These are phyloP conservation scores for Cryptosporidium ryanae DNA, from an alignment of 169 alveolate species.

Conservation along the genomic window DNA sequence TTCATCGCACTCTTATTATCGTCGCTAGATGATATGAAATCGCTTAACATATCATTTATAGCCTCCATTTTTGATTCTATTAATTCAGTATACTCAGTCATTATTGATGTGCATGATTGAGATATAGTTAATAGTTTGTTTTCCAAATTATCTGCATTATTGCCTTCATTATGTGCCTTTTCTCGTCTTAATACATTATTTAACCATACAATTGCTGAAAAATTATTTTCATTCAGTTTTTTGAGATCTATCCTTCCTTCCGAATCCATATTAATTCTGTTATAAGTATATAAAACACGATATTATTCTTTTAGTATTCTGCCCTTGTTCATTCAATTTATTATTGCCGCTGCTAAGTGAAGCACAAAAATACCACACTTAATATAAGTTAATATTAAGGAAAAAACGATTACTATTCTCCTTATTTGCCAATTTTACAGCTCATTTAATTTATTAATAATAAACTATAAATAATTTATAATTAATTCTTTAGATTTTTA, in stretches of 20 bases:
- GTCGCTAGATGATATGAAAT: not conserved
- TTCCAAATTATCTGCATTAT: conserved; percentile 1
- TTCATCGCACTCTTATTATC: conserved; percentile 9
- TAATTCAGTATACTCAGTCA: conserved; percentile 25
- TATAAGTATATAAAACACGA: no score
- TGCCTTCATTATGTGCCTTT: not conserved
- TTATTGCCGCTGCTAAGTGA: no score
- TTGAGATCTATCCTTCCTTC: not conserved
- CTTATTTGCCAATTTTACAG: not conserved
- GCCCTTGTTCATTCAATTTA: no score
- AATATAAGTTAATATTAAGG: not conserved
- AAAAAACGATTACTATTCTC: not conserved
- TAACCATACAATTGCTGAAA: conserved; percentile 54
- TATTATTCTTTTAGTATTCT: no score
- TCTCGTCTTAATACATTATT: conserved; percentile 31
- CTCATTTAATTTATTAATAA: no score
- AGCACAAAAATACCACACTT: not conserved
- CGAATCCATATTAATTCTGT: not conserved
- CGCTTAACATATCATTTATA: not conserved
- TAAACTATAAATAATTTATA: not conserved
- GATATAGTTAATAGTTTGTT: conserved; percentile 22
- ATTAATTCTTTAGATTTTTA: not conserved
- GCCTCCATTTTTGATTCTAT: conserved; percentile 13
- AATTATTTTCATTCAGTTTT: conserved; percentile 14
- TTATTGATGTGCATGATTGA: conserved; percentile 13